Evolutionary conservation across 345 rosid species (phyloP).

Genomic region (Pelargonium nanum): DNA sequence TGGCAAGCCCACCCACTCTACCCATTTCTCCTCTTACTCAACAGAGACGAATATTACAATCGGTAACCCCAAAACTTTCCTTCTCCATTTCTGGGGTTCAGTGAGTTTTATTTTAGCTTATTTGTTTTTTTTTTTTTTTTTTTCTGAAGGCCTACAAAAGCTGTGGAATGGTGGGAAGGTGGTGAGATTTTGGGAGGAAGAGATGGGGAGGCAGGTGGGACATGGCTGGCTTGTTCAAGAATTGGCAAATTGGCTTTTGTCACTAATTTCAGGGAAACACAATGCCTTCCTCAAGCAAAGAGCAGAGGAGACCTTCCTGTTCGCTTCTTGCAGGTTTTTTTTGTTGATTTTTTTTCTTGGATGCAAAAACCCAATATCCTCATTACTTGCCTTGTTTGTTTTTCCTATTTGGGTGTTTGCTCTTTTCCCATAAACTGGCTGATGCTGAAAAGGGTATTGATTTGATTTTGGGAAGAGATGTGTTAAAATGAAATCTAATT

Average conservation of each 20-base stretch:
- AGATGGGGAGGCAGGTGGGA: slow-evolving; percentile 67
- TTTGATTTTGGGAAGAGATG: too few species aligned
- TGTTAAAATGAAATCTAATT: too few species aligned
- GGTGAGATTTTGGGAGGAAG: slow-evolving; percentile 59
- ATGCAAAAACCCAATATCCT: too few species aligned
- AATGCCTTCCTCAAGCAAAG: slow-evolving; percentile 25
- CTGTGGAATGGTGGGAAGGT: slow-evolving; percentile 62
- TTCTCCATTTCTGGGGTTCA: background rate
- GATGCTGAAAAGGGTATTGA: too few species aligned
- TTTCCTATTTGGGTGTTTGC: too few species aligned
- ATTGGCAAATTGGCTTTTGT: slow-evolving; percentile 57
- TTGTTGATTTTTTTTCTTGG: background rate
- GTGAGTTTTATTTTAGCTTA: too few species aligned
- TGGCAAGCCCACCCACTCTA: slow-evolving; percentile 70
- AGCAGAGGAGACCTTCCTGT: slow-evolving; percentile 63
- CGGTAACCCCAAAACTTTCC: slow-evolving; percentile 22
- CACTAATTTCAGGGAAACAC: slow-evolving; percentile 52
- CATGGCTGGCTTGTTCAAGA: slow-evolving; percentile 66
- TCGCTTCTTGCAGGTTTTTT: slow-evolving; percentile 49
- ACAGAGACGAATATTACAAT: slow-evolving; percentile 64
- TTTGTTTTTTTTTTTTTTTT: background rate
- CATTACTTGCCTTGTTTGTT: too few species aligned
- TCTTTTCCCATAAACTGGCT: too few species aligned
- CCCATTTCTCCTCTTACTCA: slow-evolving; percentile 54
- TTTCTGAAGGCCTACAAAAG: slow-evolving; percentile 45